phyloP scores from a whole-genome alignment of 768 basidiomycete species.

The Lentinula sp. region DNA sequence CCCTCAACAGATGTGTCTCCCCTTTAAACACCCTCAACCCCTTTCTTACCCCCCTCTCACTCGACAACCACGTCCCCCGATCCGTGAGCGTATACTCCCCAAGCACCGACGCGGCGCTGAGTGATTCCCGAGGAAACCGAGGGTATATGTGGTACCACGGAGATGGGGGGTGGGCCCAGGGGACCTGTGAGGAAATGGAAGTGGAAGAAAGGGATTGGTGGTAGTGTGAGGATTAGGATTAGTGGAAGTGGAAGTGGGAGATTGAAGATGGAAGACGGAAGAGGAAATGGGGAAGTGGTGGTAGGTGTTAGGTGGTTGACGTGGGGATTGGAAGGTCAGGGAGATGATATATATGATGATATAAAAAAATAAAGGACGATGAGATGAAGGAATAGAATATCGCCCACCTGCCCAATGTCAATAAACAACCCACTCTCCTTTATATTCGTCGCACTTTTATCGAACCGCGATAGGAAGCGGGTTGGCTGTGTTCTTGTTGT shows the following conservation, averaged over 20 bases:
- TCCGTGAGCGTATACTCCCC: slow-evolving; percentile 51
- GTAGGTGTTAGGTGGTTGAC: too few relatives aligned
- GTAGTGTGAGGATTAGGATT: too few relatives aligned
- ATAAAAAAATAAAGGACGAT: too few relatives aligned
- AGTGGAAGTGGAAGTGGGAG: too few relatives aligned
- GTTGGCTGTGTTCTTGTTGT: slow-evolving; percentile 23
- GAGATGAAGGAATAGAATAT: slow-evolving; percentile 3
- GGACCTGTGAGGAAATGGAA: slow-evolving; percentile 27
- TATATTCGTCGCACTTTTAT: slow-evolving; percentile 57
- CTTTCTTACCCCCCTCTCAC: slow-evolving; percentile 22
- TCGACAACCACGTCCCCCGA: slow-evolving; percentile 43
- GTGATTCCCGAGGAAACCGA: slow-evolving; percentile 43
- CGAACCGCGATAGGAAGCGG: slow-evolving; percentile 50
- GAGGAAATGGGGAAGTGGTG: too few relatives aligned
- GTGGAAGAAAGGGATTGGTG: too few relatives aligned
- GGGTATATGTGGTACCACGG: slow-evolving; percentile 59
- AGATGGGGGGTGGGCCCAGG: slow-evolving; percentile 47
- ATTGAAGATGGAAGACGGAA: too few relatives aligned
- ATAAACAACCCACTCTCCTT: slow-evolving; percentile 47
- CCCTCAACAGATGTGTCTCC: neutral
- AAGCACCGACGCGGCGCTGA: slow-evolving; percentile 39
- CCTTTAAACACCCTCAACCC: slow-evolving; percentile 25
- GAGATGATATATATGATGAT: too few relatives aligned
- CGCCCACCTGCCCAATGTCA: slow-evolving; percentile 37
- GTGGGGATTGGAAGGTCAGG: too few relatives aligned